Evolutionary conservation across 345 rosid genomes (phyloP), one percentile per base, ranked within the genome.

Genomic region (Eutrema heterophyllum): DNA sequence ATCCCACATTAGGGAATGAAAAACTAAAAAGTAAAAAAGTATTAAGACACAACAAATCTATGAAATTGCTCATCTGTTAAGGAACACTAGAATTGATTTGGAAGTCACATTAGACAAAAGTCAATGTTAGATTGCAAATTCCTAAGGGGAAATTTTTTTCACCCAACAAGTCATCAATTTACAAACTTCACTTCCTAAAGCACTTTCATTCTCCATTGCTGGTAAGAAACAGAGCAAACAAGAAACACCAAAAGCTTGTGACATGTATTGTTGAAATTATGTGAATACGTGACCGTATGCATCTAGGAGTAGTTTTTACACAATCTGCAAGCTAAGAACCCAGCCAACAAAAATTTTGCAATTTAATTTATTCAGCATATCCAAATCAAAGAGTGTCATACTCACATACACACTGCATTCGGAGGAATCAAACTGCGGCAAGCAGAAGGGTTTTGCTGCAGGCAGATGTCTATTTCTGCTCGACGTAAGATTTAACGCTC

Each of bases 401-500:
- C 45, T 48, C 71, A 40, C 48, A 67, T 27, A 30, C 30, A 63
- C 67, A 75, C 4, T 57, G 43, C 66, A 67, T 26, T 24, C 30
- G 10, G 3, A 14, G 64, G 30, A 27, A 71, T 30, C 39, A 67
- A 70, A 21, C n/a, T 29, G 36, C 45, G 52, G 35, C 24, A 51
- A 62, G 18, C 49, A 5, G 7, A 41, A 56, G 41, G 29, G 6
- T 68, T 40, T 52, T 5, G 13, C 10, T 27, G 44, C 50, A 78
- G 46, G 50, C 48, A 2, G 16, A 33, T 32, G 16, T 55, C 74
- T 85, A 86, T 61, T 82, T 70, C 69, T 80, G 71, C 83, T 86
- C 93, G 18, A 94, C 72, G 74, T 74, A 84, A 64, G 89, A 87
- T 79, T 88, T 88, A 40, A 94, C 83, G 24, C 83, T 82, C 73